phyloP scores from a whole-genome alignment of 495 filamentous ascomycete species.

The Rostrohypoxylon terebratum region DNA sequence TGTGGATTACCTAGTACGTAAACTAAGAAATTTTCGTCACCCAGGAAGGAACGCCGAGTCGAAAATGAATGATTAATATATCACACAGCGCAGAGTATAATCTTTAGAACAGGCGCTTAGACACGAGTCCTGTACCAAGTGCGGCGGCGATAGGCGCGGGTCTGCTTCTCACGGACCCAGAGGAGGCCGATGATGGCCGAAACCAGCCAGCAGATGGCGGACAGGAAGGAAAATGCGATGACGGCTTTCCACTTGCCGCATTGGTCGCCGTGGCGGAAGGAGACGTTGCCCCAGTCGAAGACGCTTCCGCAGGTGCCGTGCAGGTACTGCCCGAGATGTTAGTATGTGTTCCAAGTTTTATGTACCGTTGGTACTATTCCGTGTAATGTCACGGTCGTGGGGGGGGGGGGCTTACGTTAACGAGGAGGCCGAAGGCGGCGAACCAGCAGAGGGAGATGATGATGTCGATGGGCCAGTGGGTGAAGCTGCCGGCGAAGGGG shows the following conservation, averaged over 20 bases:
- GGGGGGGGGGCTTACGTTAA: conserved; percentile 66
- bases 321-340: conserved; percentile 43
- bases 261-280: conserved; percentile 74
- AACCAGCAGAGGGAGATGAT: conserved; percentile 72
- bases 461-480: conserved; percentile 66
- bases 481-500: conserved; percentile 58
- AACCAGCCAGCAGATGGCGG: conserved; percentile 74
- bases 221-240: conserved; percentile 74
- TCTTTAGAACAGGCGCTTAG: conserved; percentile 39
- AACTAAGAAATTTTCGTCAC: background rate
- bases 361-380: background rate
- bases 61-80: background rate
- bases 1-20: too few relatives aligned
- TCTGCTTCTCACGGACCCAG: conserved; percentile 56
- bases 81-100: background rate
- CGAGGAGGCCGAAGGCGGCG: conserved; percentile 71
- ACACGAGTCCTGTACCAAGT: conserved; percentile 57
- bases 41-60: too few relatives aligned
- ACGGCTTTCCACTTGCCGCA: conserved; percentile 74
- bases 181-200: conserved; percentile 65
- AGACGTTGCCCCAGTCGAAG: conserved; percentile 92
- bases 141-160: conserved; percentile 51
- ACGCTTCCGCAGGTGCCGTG: conserved; percentile 70
- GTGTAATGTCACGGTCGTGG: background rate
- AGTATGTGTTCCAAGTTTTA: conserved; percentile 2